phyloP scores from a whole-genome alignment of 305 asterid genomes.

The Fraxinus nigra region DNA sequence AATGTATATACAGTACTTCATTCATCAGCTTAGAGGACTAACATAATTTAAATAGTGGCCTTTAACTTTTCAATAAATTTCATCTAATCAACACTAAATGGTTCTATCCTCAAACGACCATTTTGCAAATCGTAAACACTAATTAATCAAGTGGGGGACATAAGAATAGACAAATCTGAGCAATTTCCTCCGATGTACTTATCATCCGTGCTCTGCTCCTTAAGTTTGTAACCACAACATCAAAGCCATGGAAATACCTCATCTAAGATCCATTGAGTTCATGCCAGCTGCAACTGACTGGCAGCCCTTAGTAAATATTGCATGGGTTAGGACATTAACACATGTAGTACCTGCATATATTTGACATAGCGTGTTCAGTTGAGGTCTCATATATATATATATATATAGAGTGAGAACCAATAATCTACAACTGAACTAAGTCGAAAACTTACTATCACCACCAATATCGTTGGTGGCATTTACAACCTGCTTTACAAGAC shows the following conservation, averaged over 20 bases:
- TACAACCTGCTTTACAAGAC: constrained; percentile 29
- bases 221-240: constrained; percentile 52
- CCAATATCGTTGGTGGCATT: constrained; percentile 69
- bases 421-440: background rate
- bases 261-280: too few relatives aligned
- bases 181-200: constrained; percentile 67
- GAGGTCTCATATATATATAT: too few relatives aligned
- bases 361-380: too few relatives aligned
- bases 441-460: constrained; percentile 51
- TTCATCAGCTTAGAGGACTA: too few relatives aligned
- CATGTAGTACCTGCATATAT: too few relatives aligned
- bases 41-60: too few relatives aligned
- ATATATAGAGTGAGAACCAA: background rate
- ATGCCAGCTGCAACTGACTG: too few relatives aligned
- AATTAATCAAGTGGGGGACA: background rate
- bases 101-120: background rate
- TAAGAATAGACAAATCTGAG: constrained; percentile 45
- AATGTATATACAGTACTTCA: too few relatives aligned
- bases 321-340: too few relatives aligned
- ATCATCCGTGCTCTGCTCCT: constrained; percentile 70
- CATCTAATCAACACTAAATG: background rate
- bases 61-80: too few relatives aligned
- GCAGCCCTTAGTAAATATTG: too few relatives aligned
- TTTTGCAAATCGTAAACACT: background rate
- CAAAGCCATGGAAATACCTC: constrained; percentile 64